Conservation (phyloP, 2,329 filamentous ascomycete species). For the Fonsecaea monophora region DNA sequence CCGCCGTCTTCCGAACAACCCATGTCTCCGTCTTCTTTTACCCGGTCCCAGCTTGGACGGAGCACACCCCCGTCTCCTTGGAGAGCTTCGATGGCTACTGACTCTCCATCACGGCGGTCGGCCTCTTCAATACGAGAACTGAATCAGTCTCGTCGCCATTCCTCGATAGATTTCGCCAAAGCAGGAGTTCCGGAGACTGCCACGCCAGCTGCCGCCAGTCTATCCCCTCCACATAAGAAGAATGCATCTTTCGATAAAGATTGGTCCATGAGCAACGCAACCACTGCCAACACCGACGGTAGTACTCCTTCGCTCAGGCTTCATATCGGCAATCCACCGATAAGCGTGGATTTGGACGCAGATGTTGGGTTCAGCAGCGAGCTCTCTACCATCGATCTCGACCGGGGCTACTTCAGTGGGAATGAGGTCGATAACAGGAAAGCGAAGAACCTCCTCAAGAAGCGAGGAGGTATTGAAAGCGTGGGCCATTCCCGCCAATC, state of each 20-base stretch:
- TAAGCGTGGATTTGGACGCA: conserved; percentile 23
- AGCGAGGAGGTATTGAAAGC: conserved; percentile 61
- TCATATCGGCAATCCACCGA: conserved; percentile 41
- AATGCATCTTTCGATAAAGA: conserved; percentile 65
- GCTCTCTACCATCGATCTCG: conserved; percentile 64
- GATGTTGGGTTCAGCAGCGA: conserved; percentile 45
- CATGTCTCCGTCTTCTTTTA: conserved; percentile 40
- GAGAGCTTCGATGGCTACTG: conserved; percentile 51
- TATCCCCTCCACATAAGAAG: conserved; percentile 57
- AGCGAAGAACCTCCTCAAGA: conserved; percentile 77
- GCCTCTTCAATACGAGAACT: conserved; percentile 82
- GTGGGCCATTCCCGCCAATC: conserved; percentile 69
- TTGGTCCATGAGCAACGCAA: conserved; percentile 61
- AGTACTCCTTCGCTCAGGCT: conserved; percentile 33
- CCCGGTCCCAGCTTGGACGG: conserved; percentile 39
- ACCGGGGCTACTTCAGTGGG: conserved; percentile 92
- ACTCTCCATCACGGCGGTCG: conserved; percentile 65
- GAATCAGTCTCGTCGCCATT: conserved; percentile 85
- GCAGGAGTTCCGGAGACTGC: conserved; percentile 38
- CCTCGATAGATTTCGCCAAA: conserved; percentile 76
- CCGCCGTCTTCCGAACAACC: conserved; percentile 22
- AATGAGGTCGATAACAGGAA: conserved; percentile 79
- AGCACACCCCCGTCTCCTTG: conserved; percentile 55
- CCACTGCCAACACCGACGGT: conserved; percentile 44
- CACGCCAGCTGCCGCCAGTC: not conserved